Evolutionary conservation across 495 filamentous ascomycete species (phyloP).

Genomic region (Aspergillus heteromorphus): DNA sequence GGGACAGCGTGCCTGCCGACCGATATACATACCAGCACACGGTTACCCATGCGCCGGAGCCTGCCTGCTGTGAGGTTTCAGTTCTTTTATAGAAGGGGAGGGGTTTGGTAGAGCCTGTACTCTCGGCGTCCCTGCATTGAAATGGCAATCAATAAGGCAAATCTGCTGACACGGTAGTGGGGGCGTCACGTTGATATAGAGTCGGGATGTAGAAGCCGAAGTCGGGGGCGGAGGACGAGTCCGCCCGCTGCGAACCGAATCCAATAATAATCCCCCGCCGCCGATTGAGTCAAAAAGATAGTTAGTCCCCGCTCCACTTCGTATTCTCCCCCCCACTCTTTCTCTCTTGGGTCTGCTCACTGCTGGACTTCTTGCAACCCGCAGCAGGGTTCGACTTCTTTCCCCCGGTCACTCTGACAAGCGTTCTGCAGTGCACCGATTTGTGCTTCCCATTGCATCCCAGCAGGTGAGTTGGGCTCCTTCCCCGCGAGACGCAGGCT

Average conservation of each 20-base stretch:
- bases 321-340: too few relatives aligned
- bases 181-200: neutral
- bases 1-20: neutral
- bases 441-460: neutral
- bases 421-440: neutral
- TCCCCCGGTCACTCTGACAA: neutral
- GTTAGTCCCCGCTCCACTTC: neutral
- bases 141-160: neutral
- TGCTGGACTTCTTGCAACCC: neutral
- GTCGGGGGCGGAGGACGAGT: neutral
- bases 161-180: neutral
- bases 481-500: neutral
- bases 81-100: neutral
- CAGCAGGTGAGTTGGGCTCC: neutral
- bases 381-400: too few relatives aligned
- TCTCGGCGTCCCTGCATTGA: neutral
- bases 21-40: neutral
- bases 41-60: neutral
- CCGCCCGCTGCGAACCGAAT: neutral
- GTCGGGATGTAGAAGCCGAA: neutral
- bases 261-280: neutral
- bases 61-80: neutral
- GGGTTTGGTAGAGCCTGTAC: neutral
- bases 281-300: conserved; percentile 1
- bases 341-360: too few relatives aligned